Evolutionary conservation across 169 alveolate species (phyloP).

Genomic region (Eimeria brunetti): DNA sequence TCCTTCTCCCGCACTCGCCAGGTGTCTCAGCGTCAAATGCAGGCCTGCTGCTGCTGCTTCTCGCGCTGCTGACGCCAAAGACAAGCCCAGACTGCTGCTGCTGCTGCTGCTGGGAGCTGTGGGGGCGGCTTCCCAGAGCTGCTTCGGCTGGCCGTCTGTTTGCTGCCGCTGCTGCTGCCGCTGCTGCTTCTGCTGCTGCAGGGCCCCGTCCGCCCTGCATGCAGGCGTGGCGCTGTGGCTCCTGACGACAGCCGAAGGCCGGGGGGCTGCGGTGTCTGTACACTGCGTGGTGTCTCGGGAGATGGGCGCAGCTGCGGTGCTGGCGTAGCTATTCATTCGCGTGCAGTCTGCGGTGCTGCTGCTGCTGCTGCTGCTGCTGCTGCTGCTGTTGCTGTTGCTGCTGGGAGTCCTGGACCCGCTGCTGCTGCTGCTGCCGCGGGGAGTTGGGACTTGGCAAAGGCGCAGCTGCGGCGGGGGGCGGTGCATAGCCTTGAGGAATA

Average conservation of each 20-base stretch:
- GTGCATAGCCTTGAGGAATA: constrained; percentile 16
- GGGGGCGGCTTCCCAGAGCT: constrained; percentile 32
- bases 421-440: constrained; percentile 36
- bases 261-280: constrained; percentile 4
- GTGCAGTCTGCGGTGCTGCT: constrained; percentile 63
- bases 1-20: constrained; percentile 49
- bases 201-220: constrained; percentile 23
- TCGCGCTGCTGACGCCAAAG: constrained; percentile 45
- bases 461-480: constrained; percentile 46
- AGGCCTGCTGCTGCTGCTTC: constrained; percentile 46
- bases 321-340: constrained; percentile 19
- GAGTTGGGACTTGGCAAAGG: neutral
- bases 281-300: neutral
- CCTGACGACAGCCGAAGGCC: neutral
- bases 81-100: constrained; percentile 23
- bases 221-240: constrained; percentile 48
- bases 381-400: neutral
- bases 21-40: constrained; percentile 26
- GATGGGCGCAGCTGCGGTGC: neutral
- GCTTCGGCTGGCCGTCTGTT: neutral
- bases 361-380: constrained; percentile 48
- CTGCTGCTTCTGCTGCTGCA: constrained; percentile 5
- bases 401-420: neutral
- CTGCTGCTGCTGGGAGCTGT: constrained; percentile 14
- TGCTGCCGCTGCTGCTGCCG: constrained; percentile 49